Percentiles rank a stretch among this genome's conserved stretches.
Evolutionary conservation across 768 basidiomycete species (phyloP).

Genomic region (Melanogaster broomeanus): DNA sequence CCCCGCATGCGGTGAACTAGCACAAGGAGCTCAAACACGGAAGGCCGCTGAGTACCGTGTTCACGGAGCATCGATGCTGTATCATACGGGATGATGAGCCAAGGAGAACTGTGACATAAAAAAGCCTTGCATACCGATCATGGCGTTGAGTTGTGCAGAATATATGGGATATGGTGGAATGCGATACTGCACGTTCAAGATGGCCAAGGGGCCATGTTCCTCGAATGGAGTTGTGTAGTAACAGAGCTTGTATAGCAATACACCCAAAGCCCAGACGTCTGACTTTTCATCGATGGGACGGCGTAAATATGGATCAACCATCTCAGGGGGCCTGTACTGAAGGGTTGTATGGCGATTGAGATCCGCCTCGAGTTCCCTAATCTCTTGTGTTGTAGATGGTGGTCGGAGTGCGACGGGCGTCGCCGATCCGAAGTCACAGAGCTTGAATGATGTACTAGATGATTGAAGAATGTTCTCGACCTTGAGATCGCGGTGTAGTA

Average conservation of each 20-base stretch:
- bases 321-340: conserved; percentile 98
- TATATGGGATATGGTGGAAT: conserved; percentile 89
- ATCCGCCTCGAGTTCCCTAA: conserved; percentile 85
- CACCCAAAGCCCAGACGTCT: conserved; percentile 98
- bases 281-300: conserved; percentile 90
- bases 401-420: conserved; percentile 68
- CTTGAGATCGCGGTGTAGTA: conserved; percentile 97
- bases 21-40: conserved; percentile 82
- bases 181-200: conserved; percentile 94
- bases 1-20: conserved; percentile 87
- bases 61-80: conserved; percentile 92
- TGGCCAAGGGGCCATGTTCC: conserved; percentile 94
- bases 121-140: conserved; percentile 68
- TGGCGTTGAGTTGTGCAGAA: conserved; percentile 75
- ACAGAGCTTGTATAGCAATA: conserved; percentile 96
- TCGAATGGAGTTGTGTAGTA: conserved; percentile 99
- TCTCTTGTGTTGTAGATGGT: conserved; percentile 79
- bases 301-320: conserved; percentile 89
- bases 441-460: conserved; percentile 80
- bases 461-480: conserved; percentile 98
- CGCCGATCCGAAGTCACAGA: conserved; percentile 98
- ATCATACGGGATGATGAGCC: conserved; percentile 11
- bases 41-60: conserved; percentile 82
- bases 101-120: conserved; percentile 1
- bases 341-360: conserved; percentile 94